A percentile compares a stretch with the other conserved stretches of the same genome.
Evolutionary conservation across 352 stramenopile genomes (phyloP).

Genomic region (Globisporangium paddicum): DNA sequence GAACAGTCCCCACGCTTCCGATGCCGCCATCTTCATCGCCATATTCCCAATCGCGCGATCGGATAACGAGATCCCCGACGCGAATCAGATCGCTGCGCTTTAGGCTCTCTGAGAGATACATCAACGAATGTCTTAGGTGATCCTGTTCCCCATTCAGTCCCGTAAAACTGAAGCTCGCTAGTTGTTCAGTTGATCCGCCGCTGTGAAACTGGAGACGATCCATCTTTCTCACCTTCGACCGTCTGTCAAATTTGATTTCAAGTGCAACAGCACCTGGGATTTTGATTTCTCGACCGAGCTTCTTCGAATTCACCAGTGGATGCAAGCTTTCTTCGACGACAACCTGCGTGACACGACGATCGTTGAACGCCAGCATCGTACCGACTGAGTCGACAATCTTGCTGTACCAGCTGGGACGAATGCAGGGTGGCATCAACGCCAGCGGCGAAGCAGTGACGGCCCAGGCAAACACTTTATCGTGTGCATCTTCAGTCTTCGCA

Average conservation of each 20-base stretch:
- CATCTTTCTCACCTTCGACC: constrained; percentile 33
- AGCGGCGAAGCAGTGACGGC: constrained; percentile 30
- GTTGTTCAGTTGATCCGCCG: not conserved
- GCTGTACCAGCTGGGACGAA: constrained; percentile 52
- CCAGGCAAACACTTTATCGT: constrained; percentile 3
- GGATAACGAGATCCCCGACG: constrained; percentile 46
- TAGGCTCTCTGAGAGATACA: constrained; percentile 36
- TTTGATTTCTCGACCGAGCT: constrained; percentile 17
- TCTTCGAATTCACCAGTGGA: constrained; percentile 17
- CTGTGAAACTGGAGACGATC: constrained; percentile 27
- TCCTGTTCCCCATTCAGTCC: constrained; percentile 32
- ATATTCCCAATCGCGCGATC: constrained; percentile 68
- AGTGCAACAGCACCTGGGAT: constrained; percentile 52
- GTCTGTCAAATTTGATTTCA: constrained; percentile 66
- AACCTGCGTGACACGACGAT: constrained; percentile 26
- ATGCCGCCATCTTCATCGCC: constrained; percentile 63
- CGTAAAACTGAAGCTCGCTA: constrained; percentile 14
- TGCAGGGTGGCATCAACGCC: constrained; percentile 19
- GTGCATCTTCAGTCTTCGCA: not conserved
- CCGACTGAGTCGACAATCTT: constrained; percentile 52
- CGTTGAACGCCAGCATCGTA: constrained; percentile 52
- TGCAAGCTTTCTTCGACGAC: constrained; percentile 52
- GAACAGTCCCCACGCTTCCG: constrained; percentile 49
- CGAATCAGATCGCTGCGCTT: constrained; percentile 26
- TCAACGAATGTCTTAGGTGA: constrained; percentile 17